Percentiles rank a stretch among this genome's conserved stretches.
These are phyloP conservation scores for Diaporthe vaccinii DNA, from an alignment of 2,329 filamentous ascomycete species.

Conservation along the genomic window DNA sequence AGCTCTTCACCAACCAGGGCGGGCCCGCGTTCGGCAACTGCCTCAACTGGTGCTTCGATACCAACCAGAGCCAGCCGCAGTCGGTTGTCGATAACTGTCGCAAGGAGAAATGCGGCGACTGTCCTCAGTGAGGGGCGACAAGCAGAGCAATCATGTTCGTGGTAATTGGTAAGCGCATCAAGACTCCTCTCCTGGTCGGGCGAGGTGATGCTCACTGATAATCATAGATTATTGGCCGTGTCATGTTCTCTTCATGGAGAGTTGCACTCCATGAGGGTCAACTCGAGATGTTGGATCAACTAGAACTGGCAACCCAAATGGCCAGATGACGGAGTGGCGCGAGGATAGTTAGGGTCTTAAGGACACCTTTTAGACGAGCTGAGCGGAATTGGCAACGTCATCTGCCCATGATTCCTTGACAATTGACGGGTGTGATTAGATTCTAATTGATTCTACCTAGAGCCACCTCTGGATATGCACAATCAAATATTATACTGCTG, in stretches of 20 bases:
- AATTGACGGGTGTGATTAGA: no score
- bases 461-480: no score
- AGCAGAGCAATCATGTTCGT: not conserved
- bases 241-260: not conserved
- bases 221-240: not conserved
- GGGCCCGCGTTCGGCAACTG: not conserved
- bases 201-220: not conserved
- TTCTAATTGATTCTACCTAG: no score
- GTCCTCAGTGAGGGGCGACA: not conserved
- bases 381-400: no score
- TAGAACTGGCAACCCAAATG: no score
- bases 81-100: not conserved
- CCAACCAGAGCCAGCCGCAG: not conserved
- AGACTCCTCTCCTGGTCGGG: not conserved
- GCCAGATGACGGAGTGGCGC: no score
- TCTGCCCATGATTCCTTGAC: no score
- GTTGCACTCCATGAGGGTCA: no score
- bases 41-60: constrained; percentile 9
- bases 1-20: not conserved
- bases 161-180: not conserved
- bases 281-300: no score
- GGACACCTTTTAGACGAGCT: no score
- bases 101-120: not conserved
- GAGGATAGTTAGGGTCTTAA: no score
- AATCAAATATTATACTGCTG: no score